These are phyloP conservation scores for Rhododendron molle DNA, from an alignment of 148 eudicot species.

Conservation along the genomic window DNA sequence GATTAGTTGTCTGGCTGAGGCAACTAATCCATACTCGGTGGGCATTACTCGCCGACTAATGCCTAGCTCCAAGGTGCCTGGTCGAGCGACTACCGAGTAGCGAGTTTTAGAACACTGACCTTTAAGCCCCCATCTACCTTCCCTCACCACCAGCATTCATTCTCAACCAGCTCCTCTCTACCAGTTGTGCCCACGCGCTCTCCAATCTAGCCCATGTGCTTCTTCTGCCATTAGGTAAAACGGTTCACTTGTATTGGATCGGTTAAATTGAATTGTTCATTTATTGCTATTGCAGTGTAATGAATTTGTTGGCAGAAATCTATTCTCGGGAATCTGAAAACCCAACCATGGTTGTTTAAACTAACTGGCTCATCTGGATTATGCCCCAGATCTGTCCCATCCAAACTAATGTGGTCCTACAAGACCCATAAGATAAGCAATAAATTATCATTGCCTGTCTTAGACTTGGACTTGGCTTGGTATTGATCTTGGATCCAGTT, in stretches of 20 bases:
- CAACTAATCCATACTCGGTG: too few relatives aligned
- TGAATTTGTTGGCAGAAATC: slow-evolving; percentile 95
- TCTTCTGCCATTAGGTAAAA: neutral
- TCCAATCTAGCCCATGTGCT: neutral
- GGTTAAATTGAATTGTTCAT: neutral
- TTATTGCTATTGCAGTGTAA: slow-evolving; percentile 57
- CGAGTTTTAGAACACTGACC: too few relatives aligned
- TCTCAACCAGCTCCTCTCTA: neutral
- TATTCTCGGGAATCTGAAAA: slow-evolving; percentile 75
- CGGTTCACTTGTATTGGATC: slow-evolving; percentile 1
- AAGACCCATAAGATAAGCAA: neutral
- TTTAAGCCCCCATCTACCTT: neutral
- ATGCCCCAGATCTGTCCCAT: neutral
- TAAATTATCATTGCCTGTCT: neutral
- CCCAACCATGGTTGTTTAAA: neutral
- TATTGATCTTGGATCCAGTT: neutral
- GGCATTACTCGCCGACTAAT: too few relatives aligned
- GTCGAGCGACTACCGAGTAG: too few relatives aligned
- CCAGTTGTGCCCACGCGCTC: neutral
- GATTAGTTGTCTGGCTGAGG: too few relatives aligned
- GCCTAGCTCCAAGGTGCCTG: too few relatives aligned
- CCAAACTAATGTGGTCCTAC: neutral
- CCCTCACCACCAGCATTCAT: neutral
- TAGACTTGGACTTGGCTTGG: neutral
- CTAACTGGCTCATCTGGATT: neutral